Percentiles rank a stretch among this genome's conserved stretches.
Conservation (phyloP, 1,284 basidiomycete genomes). For the Tilletiopsis washingtonensis region DNA sequence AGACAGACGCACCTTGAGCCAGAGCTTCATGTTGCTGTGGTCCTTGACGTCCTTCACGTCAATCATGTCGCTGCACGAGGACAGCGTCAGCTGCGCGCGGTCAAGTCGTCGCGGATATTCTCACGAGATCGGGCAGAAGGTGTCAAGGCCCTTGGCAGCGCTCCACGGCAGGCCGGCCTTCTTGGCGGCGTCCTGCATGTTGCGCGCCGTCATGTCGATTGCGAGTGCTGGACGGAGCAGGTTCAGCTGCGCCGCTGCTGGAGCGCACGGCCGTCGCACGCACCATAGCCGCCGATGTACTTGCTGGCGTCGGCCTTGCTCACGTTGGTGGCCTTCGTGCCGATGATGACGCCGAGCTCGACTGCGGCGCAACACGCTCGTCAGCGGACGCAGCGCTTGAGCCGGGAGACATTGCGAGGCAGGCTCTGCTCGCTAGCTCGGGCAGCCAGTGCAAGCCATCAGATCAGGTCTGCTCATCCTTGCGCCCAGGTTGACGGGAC, state of each 20-base stretch:
- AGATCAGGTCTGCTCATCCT: neutral
- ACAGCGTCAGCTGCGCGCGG: conserved; percentile 7
- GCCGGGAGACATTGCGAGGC: too few species aligned
- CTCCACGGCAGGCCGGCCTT: conserved; percentile 90
- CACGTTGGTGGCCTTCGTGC: conserved; percentile 75
- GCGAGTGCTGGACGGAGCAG: conserved; percentile 62
- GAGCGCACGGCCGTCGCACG: neutral
- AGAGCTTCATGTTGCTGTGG: conserved; percentile 66
- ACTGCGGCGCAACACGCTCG: conserved; percentile 56
- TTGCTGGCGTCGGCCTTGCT: conserved; percentile 62
- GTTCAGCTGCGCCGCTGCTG: neutral
- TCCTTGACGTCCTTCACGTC: conserved; percentile 65
- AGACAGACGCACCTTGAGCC: conserved; percentile 75
- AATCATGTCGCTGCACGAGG: conserved; percentile 71
- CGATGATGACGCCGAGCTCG: conserved; percentile 92
- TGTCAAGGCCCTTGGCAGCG: conserved; percentile 82
- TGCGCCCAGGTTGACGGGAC: neutral
- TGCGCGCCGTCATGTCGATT: conserved; percentile 90
- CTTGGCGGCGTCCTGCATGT: conserved; percentile 87
- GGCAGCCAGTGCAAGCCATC: too few species aligned
- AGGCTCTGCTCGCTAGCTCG: too few species aligned
- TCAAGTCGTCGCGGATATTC: conserved; percentile 12
- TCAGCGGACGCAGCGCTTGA: too few species aligned
- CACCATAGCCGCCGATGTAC: conserved; percentile 75
- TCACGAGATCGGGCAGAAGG: conserved; percentile 65